phyloP scores from a whole-genome alignment of 306 rosid genomes.

The Fragaria vesca region DNA sequence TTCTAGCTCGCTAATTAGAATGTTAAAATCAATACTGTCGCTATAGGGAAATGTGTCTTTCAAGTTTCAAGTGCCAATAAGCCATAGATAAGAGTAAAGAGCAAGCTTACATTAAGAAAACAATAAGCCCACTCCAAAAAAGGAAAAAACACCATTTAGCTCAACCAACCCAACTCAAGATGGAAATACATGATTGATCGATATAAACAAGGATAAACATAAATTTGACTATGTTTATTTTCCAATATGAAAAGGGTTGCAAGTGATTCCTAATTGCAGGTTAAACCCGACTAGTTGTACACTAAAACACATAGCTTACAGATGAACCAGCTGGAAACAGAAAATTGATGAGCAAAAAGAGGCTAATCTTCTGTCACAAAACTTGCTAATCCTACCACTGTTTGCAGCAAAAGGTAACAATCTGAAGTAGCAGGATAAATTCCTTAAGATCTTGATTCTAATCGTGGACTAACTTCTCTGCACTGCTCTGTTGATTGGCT shows the following conservation, averaged over 20 bases:
- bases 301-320: neutral
- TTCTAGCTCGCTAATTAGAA: too few species aligned
- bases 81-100: too few species aligned
- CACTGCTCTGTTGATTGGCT: conserved; percentile 67
- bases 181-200: neutral
- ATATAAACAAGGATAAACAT: neutral
- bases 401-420: conserved; percentile 3
- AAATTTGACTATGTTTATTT: neutral
- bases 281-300: neutral
- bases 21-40: too few species aligned
- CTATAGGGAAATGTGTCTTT: neutral
- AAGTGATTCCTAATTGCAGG: neutral
- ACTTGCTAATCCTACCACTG: neutral
- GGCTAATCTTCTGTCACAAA: neutral
- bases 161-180: neutral
- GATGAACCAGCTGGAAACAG: neutral
- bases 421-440: conserved; percentile 3
- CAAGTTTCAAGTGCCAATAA: neutral
- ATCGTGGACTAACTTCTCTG: conserved; percentile 30
- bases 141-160: neutral
- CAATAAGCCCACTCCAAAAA: neutral
- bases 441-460: neutral
- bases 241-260: neutral
- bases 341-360: neutral
- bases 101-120: neutral